phyloP scores from a whole-genome alignment of 805 yeast genomes.

The Candida maris region DNA sequence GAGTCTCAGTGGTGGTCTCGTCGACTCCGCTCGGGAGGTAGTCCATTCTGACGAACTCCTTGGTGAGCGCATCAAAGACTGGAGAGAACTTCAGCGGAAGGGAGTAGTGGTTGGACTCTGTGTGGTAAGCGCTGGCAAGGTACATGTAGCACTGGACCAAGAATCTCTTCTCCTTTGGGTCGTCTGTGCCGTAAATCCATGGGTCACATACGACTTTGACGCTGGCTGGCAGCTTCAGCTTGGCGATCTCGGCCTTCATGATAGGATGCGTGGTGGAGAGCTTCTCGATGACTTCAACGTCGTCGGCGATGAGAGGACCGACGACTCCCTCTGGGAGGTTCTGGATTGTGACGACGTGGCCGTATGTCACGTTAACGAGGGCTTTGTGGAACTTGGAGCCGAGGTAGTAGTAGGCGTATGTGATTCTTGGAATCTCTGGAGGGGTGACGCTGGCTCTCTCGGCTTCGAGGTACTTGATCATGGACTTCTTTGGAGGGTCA shows the following conservation, averaged over 20 bases:
- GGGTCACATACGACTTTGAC: constrained; percentile 62
- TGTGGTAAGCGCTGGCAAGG: constrained; percentile 59
- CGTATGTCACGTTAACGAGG: constrained; percentile 59
- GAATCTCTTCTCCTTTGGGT: constrained; percentile 54
- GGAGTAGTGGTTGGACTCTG: constrained; percentile 74
- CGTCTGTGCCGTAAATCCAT: constrained; percentile 79
- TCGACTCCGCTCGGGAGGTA: constrained; percentile 71
- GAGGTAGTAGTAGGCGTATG: constrained; percentile 63
- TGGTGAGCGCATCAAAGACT: constrained; percentile 59
- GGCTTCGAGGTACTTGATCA: constrained; percentile 64
- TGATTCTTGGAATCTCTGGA: constrained; percentile 63
- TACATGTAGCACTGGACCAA: constrained; percentile 74
- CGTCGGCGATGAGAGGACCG: constrained; percentile 72
- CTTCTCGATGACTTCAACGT: constrained; percentile 51
- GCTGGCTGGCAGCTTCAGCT: constrained; percentile 58
- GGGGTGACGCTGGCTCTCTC: constrained; percentile 51
- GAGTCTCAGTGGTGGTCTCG: constrained; percentile 49
- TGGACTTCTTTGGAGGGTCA: constrained; percentile 77
- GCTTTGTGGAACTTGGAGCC: constrained; percentile 61
- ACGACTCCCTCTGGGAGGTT: constrained; percentile 57
- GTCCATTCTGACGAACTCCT: constrained; percentile 67
- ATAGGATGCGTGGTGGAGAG: constrained; percentile 51
- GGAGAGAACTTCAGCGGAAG: constrained; percentile 72
- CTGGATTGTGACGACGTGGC: constrained; percentile 57
- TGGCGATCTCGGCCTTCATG: constrained; percentile 61